Evolutionary conservation across 495 filamentous ascomycete genomes (phyloP), one percentile per base, ranked within the genome.

Genomic region (Talaromyces borbonicus): DNA sequence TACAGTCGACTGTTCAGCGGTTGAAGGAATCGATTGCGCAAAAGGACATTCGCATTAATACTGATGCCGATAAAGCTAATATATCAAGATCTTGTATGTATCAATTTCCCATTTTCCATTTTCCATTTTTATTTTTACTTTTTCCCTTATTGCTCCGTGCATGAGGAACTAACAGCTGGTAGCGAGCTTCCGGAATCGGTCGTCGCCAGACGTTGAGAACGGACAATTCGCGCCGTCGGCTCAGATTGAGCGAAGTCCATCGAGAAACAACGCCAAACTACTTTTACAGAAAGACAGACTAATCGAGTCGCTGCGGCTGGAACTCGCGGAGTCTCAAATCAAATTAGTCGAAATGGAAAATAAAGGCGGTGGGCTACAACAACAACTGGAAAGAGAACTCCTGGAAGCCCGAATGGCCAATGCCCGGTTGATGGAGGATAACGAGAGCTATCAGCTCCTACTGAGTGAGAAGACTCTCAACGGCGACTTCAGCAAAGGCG

Each of bases 281-380:
- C 68, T 96, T 16, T 71, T 90, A 50, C 89, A 96, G 63, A 98
- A 97, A 63, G 90, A 97, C 63, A 93, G 89, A 58, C 60, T 98
- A 46, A 96, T 98, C 53, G 90, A 98, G 57, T 87, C 83, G 2
- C 71, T 98, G 45, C 76, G 90, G 39, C 74, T 96, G 8, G 90
- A 98, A 59, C 73, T 98, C 18, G 90, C 92, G 20, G 92, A 95
- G 56, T 83, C 84, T 12, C 90, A 98, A 60, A 93, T 96, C 63
- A 95, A 94, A 57, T 75, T 95, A 8, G 85, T 95, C 35, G 90
- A 97, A 60, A 78, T 93, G 51, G 90, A 97, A 61, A 94, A 95
- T 59, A 77, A 81, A 57, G 90, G 88, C 25, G 90, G 89, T 14
- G 85, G 84, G 24, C 77, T 83, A 7, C 66, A 94, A 53, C 83